Conservation (phyloP, 2,329 filamentous ascomycete species). For the Aspergillus puulaauensis region DNA sequence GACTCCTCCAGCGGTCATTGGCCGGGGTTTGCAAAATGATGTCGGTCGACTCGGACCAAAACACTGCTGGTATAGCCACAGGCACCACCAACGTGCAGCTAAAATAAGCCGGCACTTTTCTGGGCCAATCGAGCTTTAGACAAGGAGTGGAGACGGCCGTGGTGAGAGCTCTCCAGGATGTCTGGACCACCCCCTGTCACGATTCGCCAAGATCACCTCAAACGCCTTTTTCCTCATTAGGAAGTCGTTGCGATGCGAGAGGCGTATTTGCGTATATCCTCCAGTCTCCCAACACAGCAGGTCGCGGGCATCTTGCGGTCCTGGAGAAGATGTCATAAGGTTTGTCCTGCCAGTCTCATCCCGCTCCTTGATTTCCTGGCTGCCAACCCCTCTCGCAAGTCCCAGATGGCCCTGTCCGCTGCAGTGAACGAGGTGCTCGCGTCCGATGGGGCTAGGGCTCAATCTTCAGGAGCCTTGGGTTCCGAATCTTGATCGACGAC, state of each 20-base stretch:
- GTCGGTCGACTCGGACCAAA: constrained; percentile 1
- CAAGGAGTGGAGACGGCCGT: background rate
- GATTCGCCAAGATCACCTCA: background rate
- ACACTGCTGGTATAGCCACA: background rate
- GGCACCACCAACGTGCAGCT: background rate
- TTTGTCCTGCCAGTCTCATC: no score
- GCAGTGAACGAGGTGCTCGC: no score
- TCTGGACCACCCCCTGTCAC: background rate
- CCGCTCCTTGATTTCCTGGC: no score
- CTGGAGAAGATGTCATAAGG: no score
- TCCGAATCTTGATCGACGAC: background rate
- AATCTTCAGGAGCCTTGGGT: background rate
- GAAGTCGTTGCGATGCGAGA: constrained; percentile 1
- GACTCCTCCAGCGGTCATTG: background rate
- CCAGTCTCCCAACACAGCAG: background rate
- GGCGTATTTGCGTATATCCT: background rate
- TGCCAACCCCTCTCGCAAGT: no score
- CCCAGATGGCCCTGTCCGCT: no score
- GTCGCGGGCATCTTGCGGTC: no score
- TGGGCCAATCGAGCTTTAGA: background rate
- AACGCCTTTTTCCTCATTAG: background rate
- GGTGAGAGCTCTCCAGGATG: background rate
- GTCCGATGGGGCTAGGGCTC: background rate
- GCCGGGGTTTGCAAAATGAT: background rate
- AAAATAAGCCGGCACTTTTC: background rate